Base-by-base conservation (phyloP, 2,329 filamentous ascomycete species). In the Fusarium coicis region DNA sequence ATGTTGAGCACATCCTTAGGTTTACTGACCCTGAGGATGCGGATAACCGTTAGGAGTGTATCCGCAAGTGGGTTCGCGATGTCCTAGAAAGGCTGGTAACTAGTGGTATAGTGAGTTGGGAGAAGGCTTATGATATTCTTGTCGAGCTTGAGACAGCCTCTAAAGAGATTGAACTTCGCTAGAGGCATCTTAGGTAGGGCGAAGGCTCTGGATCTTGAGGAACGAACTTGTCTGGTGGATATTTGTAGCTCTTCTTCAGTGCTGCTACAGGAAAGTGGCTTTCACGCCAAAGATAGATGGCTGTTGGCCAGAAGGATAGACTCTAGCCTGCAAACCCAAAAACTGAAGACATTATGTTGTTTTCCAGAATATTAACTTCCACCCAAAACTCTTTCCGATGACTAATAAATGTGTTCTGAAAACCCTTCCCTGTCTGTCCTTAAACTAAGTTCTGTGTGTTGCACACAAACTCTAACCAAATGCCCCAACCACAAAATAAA, bases 131-230 rank as follows among this genome's bases (percentile, higher is more conserved):
- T 3, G 7, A 5, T 5, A 2, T 50, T 10, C 11, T 34, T 14
- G 23, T 3, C 11, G 11, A 7, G 10, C 21, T 34, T 23, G 30
- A 23, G 2, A 34, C 9, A 7, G 3, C 9, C 11, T 50, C 15
- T 34, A 21, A 3, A 21, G 26, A 47, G 4, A 34, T 23, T 11
- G 7, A 34, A 23, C 5, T 23, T 50, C 28, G 14, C 4, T 23
- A 19, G 7, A 23, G 21, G 11, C 2, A 50, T 34, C 4, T 5
- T 14, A 32, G 15, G 21, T 10, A 18, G 21, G 28, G 1, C 4
- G 1, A 32, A 23, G 10, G 4, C 19, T 2, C 11, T 0, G 0
- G 7, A 5, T 7, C 2, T 1, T 0, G 16, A 50, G 16, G 30
- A 23, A 14, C 11, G 4, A 34, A 14, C 1, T 32, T 50, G 3